These are phyloP conservation scores for Lactifluus echinatus DNA, from an alignment of 768 basidiomycete genomes.

Conservation along the genomic window DNA sequence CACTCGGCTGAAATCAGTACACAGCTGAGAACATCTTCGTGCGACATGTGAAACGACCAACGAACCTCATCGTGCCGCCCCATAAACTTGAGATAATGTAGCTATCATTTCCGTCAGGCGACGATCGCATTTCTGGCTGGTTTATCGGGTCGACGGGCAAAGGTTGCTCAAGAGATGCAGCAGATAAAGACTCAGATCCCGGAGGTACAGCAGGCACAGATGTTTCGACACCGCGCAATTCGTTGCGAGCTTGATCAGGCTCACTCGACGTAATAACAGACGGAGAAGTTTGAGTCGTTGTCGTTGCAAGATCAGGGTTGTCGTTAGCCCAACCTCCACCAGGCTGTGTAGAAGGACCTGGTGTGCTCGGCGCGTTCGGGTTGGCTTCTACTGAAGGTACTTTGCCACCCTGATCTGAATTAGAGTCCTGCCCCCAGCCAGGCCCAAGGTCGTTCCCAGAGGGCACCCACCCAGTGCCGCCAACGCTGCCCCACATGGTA, in stretches of 20 bases:
- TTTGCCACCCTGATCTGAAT: not conserved
- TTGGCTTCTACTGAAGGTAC: not conserved
- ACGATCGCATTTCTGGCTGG: not conserved
- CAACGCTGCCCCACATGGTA: not conserved
- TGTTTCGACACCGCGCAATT: not conserved
- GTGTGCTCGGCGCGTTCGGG: not conserved
- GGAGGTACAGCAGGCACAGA: not conserved
- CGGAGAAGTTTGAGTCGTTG: not conserved
- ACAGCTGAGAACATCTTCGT: not conserved
- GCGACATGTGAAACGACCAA: not conserved
- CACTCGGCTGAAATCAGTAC: not conserved
- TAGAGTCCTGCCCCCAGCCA: conserved; percentile 7
- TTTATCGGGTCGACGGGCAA: not conserved
- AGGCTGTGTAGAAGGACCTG: not conserved
- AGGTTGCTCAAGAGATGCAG: not conserved
- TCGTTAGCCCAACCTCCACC: not conserved
- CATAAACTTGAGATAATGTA: not conserved
- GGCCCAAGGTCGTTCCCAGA: not conserved
- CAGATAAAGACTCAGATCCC: not conserved
- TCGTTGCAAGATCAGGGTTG: not conserved
- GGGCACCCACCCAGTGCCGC: not conserved
- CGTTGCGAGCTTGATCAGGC: not conserved
- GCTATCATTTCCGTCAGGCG: not conserved
- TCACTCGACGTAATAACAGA: not conserved
- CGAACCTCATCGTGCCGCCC: conserved; percentile 1